Evolutionary conservation across 2,329 filamentous ascomycete species (phyloP).

Genomic region (Apiospora hydei): DNA sequence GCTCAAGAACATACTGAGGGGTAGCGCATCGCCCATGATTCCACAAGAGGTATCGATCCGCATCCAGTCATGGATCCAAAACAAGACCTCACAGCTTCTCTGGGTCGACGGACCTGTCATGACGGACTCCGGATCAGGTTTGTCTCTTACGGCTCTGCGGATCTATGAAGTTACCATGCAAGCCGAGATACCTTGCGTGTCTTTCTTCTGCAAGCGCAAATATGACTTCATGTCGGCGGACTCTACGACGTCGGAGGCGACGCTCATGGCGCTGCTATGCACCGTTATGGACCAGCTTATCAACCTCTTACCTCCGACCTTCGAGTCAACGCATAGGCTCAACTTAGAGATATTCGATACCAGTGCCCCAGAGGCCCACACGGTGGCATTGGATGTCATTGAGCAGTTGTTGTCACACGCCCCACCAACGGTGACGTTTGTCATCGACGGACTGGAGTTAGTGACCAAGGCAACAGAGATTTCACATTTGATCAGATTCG

Average conservation of each 20-base stretch:
- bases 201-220: slow-evolving; percentile 26
- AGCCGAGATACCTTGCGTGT: slow-evolving; percentile 10
- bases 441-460: background rate
- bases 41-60: background rate
- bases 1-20: background rate
- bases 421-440: background rate
- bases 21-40: background rate
- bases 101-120: background rate
- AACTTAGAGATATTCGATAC: background rate
- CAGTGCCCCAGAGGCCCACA: background rate
- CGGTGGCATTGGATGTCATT: background rate
- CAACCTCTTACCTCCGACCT: background rate
- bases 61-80: background rate
- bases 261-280: background rate
- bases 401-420: background rate
- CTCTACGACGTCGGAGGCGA: background rate
- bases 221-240: background rate
- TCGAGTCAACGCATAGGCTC: background rate
- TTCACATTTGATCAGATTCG: background rate
- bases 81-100: background rate
- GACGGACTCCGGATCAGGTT: background rate
- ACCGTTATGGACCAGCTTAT: background rate
- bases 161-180: background rate
- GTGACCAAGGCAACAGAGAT: background rate
- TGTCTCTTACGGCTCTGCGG: background rate